Conservation (phyloP, 2,329 filamentous ascomycete genomes). For the Phaeosphaeriaceae sp. region DNA sequence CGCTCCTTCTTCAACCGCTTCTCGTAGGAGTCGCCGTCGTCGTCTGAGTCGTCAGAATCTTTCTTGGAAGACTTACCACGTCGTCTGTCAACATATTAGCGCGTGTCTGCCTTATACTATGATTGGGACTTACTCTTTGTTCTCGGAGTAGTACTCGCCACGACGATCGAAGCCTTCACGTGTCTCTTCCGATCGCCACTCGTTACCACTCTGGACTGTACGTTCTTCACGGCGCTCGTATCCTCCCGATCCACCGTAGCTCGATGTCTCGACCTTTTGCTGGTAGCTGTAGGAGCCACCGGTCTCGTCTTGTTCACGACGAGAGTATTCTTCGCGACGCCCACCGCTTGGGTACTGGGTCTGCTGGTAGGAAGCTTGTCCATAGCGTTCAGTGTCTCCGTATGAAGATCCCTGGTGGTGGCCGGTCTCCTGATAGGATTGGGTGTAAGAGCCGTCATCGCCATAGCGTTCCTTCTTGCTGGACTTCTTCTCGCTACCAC, state of each 20-base stretch:
- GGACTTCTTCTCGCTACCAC: conserved; percentile 60
- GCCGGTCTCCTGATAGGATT: conserved; percentile 68
- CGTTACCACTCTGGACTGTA: conserved; percentile 55
- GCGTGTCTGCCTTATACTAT: neutral
- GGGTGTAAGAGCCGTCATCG: conserved; percentile 67
- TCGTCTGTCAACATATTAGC: conserved; percentile 33
- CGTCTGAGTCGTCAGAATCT: conserved; percentile 44
- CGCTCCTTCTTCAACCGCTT: conserved; percentile 28
- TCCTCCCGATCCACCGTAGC: conserved; percentile 57
- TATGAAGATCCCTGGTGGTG: conserved; percentile 51
- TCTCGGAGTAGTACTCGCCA: conserved; percentile 51
- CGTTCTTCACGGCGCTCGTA: conserved; percentile 67
- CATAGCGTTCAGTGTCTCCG: conserved; percentile 59
- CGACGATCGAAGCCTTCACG: conserved; percentile 45
- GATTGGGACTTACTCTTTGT: conserved; percentile 46
- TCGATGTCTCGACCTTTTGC: conserved; percentile 63
- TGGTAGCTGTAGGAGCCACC: conserved; percentile 63
- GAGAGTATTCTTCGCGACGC: conserved; percentile 65
- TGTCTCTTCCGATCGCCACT: conserved; percentile 47
- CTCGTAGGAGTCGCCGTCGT: conserved; percentile 37
- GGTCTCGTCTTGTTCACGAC: conserved; percentile 63
- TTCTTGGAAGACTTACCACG: conserved; percentile 50
- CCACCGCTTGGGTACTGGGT: conserved; percentile 66
- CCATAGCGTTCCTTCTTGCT: conserved; percentile 62
- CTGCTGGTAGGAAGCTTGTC: conserved; percentile 66